A percentile compares a stretch with the other conserved stretches of the same genome.
phyloP scores from a whole-genome alignment of 371 early-diverging fungal genomes.

The Capillidium heterosporum region DNA sequence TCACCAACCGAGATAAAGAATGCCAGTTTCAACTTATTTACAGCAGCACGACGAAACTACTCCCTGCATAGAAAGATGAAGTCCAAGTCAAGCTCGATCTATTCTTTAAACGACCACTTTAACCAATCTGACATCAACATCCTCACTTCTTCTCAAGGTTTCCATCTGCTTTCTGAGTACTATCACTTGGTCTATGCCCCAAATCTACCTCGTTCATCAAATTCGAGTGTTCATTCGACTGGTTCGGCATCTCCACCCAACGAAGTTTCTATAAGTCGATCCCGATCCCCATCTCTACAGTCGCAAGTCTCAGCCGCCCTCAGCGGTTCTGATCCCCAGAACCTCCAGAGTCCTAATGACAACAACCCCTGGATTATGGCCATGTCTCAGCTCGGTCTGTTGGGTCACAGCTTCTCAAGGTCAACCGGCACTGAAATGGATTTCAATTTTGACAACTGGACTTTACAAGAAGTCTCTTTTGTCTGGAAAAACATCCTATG shows the following conservation, averaged over 20 bases:
- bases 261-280: not conserved
- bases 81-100: too few species aligned
- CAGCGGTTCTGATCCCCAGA: not conserved
- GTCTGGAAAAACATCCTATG: slow-evolving; percentile 55
- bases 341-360: not conserved
- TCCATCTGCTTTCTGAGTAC: slow-evolving; percentile 4
- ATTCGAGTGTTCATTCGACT: not conserved
- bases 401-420: not conserved
- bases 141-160: not conserved
- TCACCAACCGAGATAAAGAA: too few species aligned
- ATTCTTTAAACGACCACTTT: too few species aligned
- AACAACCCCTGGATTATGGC: not conserved
- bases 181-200: not conserved
- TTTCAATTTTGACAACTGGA: slow-evolving; percentile 10
- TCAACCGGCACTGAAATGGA: not conserved
- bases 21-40: too few species aligned
- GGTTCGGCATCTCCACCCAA: not conserved
- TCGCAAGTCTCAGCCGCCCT: not conserved
- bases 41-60: too few species aligned
- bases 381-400: not conserved
- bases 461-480: slow-evolving; percentile 16
- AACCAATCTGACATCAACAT: too few species aligned
- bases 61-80: too few species aligned
- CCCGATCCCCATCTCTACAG: not conserved
- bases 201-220: not conserved